Evolutionary conservation across 495 filamentous ascomycete species (phyloP), one percentile per base, ranked within the genome.

Genomic region (Beverwykella pulmonaria): DNA sequence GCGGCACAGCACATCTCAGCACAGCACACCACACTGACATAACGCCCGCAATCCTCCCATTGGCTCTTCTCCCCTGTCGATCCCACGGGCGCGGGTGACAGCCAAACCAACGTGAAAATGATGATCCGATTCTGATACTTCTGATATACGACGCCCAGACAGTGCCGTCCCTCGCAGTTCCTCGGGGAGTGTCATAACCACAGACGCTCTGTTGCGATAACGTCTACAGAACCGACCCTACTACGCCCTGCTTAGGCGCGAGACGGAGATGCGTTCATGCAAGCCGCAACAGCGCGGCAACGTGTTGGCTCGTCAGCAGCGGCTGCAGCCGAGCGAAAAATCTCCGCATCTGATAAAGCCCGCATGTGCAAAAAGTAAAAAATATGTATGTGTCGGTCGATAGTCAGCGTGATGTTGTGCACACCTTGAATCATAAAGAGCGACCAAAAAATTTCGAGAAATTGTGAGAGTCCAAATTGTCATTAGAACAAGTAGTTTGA

Each of bases 251-350:
- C 39, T 9, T 44, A 3, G 15, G 8, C 17, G 39, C 17, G 39
- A 44, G 39, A 44, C 17, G 39, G 39, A 44, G 39, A 44, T 44
- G 39, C 39, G 39, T 44, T 44, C 39, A 44, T 44, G 39, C 39
- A 44, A 44, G 39, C 39, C 39, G 39, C 39, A 17, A 7, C 26
- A 54, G 5, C 29, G 8, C 52, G 29, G 23, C 52, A 54, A 54
- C 29, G 52, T 32, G 52, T 32, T 32, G 25, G 10, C 48, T 52
- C 48, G 48, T 52, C 22, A 52, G 26, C 48, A 54, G 29, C 52
- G 52, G 52, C 25, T 54, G 27, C 52, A 29, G 23, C 52, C 52
- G 52, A 29, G 27, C 52, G 52, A 54, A 25, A 54, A 54, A 32
- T 54, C 52, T 29, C 52, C 52, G 52, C 27, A 29, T 44, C 39